These are phyloP conservation scores for Spathaspora passalidarum DNA, from an alignment of 805 yeast species.

Conservation along the genomic window DNA sequence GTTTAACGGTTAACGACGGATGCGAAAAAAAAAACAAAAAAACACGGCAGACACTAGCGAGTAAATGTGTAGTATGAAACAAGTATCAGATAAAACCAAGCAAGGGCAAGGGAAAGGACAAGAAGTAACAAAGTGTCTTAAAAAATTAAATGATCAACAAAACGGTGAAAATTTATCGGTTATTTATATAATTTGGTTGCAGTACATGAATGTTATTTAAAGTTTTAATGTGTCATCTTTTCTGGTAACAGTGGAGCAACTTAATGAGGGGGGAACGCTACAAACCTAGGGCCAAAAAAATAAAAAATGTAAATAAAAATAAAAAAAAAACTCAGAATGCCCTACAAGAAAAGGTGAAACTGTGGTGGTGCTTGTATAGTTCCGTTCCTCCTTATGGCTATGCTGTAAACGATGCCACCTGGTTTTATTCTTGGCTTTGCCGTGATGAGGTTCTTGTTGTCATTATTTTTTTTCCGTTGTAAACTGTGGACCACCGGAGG, in stretches of 20 bases:
- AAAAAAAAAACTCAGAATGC: not conserved
- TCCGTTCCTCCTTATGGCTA: not conserved
- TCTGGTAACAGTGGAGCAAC: not conserved
- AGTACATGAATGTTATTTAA: not conserved
- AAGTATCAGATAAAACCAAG: not conserved
- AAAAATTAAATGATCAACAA: not conserved
- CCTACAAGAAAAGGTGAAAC: not conserved
- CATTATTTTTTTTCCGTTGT: not conserved
- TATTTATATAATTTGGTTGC: not conserved
- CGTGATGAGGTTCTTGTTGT: not conserved
- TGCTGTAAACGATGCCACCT: not conserved
- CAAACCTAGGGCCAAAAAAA: not conserved
- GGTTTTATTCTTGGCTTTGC: not conserved
- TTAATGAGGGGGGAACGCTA: not conserved
- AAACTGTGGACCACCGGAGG: not conserved
- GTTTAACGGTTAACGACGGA: not conserved
- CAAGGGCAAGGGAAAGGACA: not conserved
- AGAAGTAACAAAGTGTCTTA: not conserved
- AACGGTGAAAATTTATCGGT: not conserved
- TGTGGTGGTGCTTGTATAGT: not conserved
- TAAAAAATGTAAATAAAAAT: not conserved
- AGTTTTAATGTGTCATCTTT: not conserved
- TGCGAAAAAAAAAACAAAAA: not conserved
- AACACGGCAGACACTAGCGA: too few species aligned
- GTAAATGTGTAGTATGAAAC: not conserved